Base-by-base conservation (phyloP, 1,284 basidiomycete genomes). In the Bjerkandera adusta region DNA sequence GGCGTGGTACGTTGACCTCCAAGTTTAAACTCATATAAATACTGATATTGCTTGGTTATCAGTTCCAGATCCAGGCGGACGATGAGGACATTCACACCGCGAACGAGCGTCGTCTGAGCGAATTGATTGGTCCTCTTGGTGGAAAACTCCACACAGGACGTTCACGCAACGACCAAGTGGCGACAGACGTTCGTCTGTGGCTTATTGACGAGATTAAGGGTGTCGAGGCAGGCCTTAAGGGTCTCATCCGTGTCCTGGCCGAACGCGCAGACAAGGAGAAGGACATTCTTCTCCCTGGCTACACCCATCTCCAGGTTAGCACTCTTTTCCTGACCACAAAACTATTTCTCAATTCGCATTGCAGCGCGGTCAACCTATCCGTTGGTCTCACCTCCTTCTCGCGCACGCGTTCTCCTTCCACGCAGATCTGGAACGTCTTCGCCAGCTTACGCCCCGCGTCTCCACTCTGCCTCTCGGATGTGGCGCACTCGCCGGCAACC, bases 61-160 rank as follows among this genome's bases (percentile, higher is more conserved):
- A 92, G 83, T 96, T 97, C 62, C 62, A 71, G 51, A 69, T 83
- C 35, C 72, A 84, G 51, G 72, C 81, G 12, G 93, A 96, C 57
- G 96, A 99, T 63, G 96, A 99, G 63, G 96, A 99, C 63, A 98
- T 99, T 51, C 96, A 99, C 67, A 99, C 96, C n/a, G 97, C 97
- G 48, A 99, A 99, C 63, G 96, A 99, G 68, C 86, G 97, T 45
- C 80, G 96, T 25, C 69, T 99, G 57, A 92, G 85, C 55, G 96
- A 99, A 71, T 71, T 98, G 50, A 92, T 99, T 49, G 96, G 96
- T 0, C 75, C 87, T 16, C 79, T 95, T 8, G 91, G 90, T 18
- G 93, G 93, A 6, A 97, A 96, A 68, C 73, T 97, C 34, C 96
- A 99, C 66, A 99, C 97, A 0, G 97, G 96, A 30, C 83, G 96